Evolutionary conservation across 1,284 basidiomycete genomes (phyloP).

Genomic region (Xerocomus cyaneibrunnescens): DNA sequence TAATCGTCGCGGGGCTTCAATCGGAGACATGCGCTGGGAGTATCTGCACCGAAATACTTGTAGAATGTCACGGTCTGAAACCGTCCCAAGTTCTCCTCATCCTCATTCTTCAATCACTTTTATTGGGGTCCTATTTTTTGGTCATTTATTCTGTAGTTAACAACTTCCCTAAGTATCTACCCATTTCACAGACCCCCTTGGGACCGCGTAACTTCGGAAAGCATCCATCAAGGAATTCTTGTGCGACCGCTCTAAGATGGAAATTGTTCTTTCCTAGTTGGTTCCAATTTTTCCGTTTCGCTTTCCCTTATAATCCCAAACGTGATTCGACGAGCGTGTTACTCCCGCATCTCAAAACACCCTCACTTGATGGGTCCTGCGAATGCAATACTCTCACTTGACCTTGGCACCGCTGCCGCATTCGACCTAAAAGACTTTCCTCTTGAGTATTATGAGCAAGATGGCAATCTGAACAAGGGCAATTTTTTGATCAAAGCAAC

Average conservation of each 20-base stretch:
- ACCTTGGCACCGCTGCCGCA: no score
- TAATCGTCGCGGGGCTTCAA: slow-evolving; percentile 3
- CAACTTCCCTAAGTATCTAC: neutral
- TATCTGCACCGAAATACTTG: neutral
- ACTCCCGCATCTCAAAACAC: neutral
- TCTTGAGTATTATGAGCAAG: neutral
- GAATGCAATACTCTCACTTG: no score
- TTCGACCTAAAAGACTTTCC: no score
- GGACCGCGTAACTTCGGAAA: neutral
- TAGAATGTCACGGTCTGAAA: no score
- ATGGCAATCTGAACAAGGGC: slow-evolving; percentile 9
- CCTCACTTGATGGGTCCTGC: neutral
- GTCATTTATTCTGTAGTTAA: neutral
- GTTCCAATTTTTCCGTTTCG: no score
- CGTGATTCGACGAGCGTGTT: neutral
- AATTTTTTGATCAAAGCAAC: slow-evolving; percentile 13
- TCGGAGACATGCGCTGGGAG: slow-evolving; percentile 5
- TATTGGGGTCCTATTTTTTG: neutral
- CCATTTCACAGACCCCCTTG: neutral
- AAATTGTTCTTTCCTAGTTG: neutral
- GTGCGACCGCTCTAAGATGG: neutral
- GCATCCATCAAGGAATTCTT: neutral
- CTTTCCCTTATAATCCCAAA: neutral
- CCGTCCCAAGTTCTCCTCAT: neutral
- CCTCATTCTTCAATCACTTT: neutral